A percentile compares a stretch with the other conserved stretches of the same genome.
Conservation (phyloP, 1,284 basidiomycete genomes). For the Apiotrichum montevideense region DNA sequence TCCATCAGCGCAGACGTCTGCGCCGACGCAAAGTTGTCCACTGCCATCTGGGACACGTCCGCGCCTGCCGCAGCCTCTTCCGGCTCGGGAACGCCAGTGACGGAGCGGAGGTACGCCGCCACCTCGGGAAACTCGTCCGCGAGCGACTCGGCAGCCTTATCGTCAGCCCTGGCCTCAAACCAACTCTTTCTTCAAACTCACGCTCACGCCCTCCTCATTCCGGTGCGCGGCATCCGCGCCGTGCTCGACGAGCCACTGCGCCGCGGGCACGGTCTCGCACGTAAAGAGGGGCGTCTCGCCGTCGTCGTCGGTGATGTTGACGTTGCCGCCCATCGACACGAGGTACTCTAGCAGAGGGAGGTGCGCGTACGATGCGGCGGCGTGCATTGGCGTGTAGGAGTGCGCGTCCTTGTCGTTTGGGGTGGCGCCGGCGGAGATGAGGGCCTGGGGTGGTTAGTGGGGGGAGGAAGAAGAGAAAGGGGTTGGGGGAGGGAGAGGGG, state of each 20-base stretch:
- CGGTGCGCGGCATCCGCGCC: constrained; percentile 62
- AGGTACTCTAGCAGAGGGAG: constrained; percentile 70
- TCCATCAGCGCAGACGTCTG: constrained; percentile 64
- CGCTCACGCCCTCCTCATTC: constrained; percentile 71
- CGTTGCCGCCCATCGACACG: constrained; percentile 70
- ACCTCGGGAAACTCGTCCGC: constrained; percentile 67
- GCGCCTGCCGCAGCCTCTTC: constrained; percentile 15
- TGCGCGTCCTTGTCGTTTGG: constrained; percentile 69
- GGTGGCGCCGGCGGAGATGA: constrained; percentile 59
- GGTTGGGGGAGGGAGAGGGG: no score
- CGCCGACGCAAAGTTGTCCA: constrained; percentile 61
- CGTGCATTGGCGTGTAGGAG: constrained; percentile 90
- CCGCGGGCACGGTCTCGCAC: constrained; percentile 74
- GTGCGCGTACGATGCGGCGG: constrained; percentile 88
- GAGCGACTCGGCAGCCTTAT: constrained; percentile 66
- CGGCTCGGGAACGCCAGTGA: constrained; percentile 52
- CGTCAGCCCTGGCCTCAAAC: background rate
- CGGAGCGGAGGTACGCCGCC: constrained; percentile 59
- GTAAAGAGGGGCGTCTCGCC: constrained; percentile 87
- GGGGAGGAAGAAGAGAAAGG: no score
- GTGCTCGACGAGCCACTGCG: constrained; percentile 67
- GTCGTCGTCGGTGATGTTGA: constrained; percentile 77
- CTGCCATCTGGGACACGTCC: constrained; percentile 58
- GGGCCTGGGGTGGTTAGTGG: constrained; percentile 1
- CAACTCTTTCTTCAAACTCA: constrained; percentile 45